Base-by-base conservation (phyloP, 768 basidiomycete genomes). In the Termitomyces eurrhizus region DNA sequence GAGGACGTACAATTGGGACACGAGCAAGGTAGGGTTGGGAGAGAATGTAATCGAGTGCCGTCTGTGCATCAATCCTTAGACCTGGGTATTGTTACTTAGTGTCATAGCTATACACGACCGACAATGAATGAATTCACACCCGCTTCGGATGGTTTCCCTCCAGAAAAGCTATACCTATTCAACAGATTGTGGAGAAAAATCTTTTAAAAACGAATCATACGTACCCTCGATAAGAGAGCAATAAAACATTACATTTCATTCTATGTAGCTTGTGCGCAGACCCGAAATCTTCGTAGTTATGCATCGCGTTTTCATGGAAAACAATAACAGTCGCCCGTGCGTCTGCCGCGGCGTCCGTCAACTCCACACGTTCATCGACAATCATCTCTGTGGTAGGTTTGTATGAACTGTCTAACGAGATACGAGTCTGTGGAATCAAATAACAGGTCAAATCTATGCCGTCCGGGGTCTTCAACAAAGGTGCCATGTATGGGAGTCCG, bases 211-310 rank as follows among this genome's bases (percentile, higher is more conserved):
- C n/a, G 16, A 54, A 18, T 33, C 33, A 14, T 18, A 73, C 86
- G 58, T 67, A 90, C 89, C 94, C 94, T 58, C 95, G 79, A 72
- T 98, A 98, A 48, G 91, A 93, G 5, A 94, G 73, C 78, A 94
- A 88, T 52, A 97, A 75, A 0, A 95, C 92, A 65, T 95, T 94
- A 68, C 90, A 95, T 21, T 86, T 79, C 79, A 87, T 81, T 65
- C 80, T 77, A 21, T 80, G 86, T 65, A 95, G 90, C 36, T 86
- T 74, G 33, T 76, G 74, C 0, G 88, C 93, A 16, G 88, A 70
- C 3, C 88, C 84, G 58, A 92, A 78, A 1, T 90, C 80, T 66
- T 93, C 88, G 4, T 92, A 91, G 46, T 84, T 77, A 64, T 89
- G 88, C 62, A 86, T 86, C 0, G 83, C 85, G 62, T 91, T 90